Evolutionary conservation across 768 basidiomycete species (phyloP).

Genomic region (Leccinellum luteum): DNA sequence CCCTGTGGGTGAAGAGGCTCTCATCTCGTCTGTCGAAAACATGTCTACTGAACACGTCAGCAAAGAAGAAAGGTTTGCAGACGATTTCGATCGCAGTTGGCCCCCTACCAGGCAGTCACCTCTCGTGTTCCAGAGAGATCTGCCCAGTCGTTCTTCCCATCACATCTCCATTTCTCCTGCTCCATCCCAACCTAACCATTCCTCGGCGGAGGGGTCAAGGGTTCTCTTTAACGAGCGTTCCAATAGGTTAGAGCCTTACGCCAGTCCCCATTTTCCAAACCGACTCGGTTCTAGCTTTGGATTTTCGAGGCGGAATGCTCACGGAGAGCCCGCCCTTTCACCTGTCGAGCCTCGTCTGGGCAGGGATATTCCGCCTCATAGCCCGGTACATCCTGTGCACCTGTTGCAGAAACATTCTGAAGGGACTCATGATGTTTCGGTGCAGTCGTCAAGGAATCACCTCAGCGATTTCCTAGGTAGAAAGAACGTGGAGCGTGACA

Average conservation of each 20-base stretch:
- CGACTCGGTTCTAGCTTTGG: slow-evolving; percentile 38
- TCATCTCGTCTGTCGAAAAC: slow-evolving; percentile 20
- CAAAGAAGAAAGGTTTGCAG: slow-evolving; percentile 86
- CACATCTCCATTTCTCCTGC: slow-evolving; percentile 34
- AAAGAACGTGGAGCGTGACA: slow-evolving; percentile 20
- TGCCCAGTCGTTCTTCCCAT: slow-evolving; percentile 31
- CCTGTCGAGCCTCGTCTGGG: slow-evolving; percentile 43
- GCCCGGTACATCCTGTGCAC: slow-evolving; percentile 44
- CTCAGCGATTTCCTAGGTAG: slow-evolving; percentile 17
- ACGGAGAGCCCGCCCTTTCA: slow-evolving; percentile 40
- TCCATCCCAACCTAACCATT: slow-evolving; percentile 40
- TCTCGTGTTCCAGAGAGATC: slow-evolving; percentile 41
- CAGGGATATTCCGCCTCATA: slow-evolving; percentile 47
- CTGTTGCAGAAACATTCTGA: slow-evolving; percentile 56
- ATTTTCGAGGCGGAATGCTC: slow-evolving; percentile 40
- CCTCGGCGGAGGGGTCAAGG: slow-evolving; percentile 59
- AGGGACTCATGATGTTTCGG: slow-evolving; percentile 12
- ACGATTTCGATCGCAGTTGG: slow-evolving; percentile 97
- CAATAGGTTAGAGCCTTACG: slow-evolving; percentile 85
- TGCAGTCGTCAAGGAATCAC: slow-evolving; percentile 18
- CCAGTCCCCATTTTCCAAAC: slow-evolving; percentile 44
- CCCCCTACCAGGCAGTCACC: slow-evolving; percentile 66
- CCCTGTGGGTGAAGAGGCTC: slow-evolving; percentile 12
- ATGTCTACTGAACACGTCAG: slow-evolving; percentile 47
- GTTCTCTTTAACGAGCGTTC: slow-evolving; percentile 95